Conservation (phyloP, 2,329 filamentous ascomycete species). For the Xylariomycetidae sp. region DNA sequence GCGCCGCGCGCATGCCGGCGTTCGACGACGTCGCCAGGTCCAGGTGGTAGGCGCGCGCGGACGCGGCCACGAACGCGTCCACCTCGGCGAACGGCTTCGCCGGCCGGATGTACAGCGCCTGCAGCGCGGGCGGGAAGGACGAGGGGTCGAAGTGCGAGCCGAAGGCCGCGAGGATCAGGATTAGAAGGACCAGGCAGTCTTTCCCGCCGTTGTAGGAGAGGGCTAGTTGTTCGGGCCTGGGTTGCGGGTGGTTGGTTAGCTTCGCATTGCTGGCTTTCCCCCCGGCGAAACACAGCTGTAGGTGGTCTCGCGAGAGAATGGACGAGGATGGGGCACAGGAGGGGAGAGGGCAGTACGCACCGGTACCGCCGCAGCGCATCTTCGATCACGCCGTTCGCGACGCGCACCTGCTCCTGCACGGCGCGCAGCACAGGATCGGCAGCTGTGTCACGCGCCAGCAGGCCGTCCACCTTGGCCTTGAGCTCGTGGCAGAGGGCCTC, state of each 20-base stretch:
- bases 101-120: constrained; percentile 85
- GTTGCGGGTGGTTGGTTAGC: neutral
- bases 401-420: constrained; percentile 69
- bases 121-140: constrained; percentile 45
- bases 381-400: constrained; percentile 66
- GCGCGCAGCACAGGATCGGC: constrained; percentile 50
- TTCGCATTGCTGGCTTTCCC: no score
- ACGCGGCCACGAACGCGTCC: constrained; percentile 70
- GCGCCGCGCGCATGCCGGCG: constrained; percentile 69
- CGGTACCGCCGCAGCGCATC: constrained; percentile 70
- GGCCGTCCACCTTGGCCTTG: constrained; percentile 54
- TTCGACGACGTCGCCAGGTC: constrained; percentile 67
- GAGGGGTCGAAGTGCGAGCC: constrained; percentile 30
- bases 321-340: constrained; percentile 1
- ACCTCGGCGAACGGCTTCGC: constrained; percentile 79
- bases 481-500: constrained; percentile 30
- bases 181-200: constrained; percentile 87
- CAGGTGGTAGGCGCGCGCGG: constrained; percentile 65
- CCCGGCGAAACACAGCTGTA: no score
- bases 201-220: constrained; percentile 98
- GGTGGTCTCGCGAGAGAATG: constrained; percentile 1
- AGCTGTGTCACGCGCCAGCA: constrained; percentile 48
- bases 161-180: constrained; percentile 71
- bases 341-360: constrained; percentile 38
- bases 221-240: constrained; percentile 69